Evolutionary conservation across 148 eudicot genomes (phyloP), one percentile per base, ranked within the genome.

Genomic region (Rhododendron griersonianum): DNA sequence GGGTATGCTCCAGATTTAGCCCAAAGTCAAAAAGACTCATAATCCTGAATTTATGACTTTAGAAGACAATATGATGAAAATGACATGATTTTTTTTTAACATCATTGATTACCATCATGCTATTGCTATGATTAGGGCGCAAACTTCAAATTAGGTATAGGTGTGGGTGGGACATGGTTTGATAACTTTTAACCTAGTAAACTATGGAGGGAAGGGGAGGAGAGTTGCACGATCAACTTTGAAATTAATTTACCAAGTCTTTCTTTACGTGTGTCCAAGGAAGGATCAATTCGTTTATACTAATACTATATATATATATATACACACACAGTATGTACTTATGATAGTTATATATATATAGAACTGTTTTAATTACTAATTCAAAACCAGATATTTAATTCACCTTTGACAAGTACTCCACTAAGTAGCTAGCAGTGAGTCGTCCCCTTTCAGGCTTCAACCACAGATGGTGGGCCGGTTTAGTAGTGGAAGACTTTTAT

Each of bases 61-160:
- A n/a, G 86, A 84, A n/a, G 86, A 77, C 86, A 84, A 23, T 55
- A 84, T 84, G 86, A 84, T 84, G 73, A 37, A 77, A 57, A 53
- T 76, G 81, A 77, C 59, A 84, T 84, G 53, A 84, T 84, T 30
- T 25, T 13, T 67, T 50, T 33, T 41, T 16, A 3, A n/a, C 19
- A 67, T 21, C 57, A 47, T 45, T 48, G 30, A 79, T 48, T 15
- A 11, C 81, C 61, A 48, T 50, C 82, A 23, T 13, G 57, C 39
- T 15, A 80, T 14, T 21, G 61, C 23, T 6, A 28, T 80, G 9
- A 25, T 47, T 53, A 47, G 16, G 37, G 41, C 41, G 30, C 53
- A 23, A 47, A 23, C 50, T 45, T 39, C 14, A 45, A 25, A 50
- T 28, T 80, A 28, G 82, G 82, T 48, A 0, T 80, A 28, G 82